phyloP scores from a whole-genome alignment of 73 alveolate genomes.

The Paramecium octaurelia region DNA sequence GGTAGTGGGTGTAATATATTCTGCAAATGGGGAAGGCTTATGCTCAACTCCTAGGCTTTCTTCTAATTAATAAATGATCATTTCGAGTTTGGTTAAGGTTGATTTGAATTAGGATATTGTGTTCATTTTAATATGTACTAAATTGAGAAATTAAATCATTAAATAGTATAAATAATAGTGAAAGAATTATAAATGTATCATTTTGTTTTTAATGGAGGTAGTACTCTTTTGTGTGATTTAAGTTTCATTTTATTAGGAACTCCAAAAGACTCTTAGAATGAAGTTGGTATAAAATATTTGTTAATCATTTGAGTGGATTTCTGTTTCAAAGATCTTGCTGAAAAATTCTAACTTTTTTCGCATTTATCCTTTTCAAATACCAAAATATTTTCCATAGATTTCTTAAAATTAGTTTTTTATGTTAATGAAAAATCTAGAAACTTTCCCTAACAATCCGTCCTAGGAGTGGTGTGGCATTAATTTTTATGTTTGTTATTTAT shows the following conservation, averaged over 20 bases:
- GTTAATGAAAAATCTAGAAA: neutral
- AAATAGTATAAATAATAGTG: neutral
- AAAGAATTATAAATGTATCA: neutral
- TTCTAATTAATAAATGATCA: neutral
- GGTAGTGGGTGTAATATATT: neutral
- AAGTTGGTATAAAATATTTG: neutral
- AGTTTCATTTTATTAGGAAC: neutral
- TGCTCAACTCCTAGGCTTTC: neutral
- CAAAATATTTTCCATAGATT: neutral
- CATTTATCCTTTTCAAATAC: neutral
- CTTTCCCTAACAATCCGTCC: neutral
- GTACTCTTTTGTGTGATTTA: neutral
- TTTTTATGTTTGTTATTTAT: neutral
- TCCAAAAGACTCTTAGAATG: neutral
- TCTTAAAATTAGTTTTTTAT: neutral
- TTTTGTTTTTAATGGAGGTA: neutral
- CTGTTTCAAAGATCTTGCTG: neutral
- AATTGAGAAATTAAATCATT: neutral
- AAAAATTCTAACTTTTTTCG: neutral
- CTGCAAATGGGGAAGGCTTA: slow-evolving; percentile 29
- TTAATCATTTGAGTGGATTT: neutral
- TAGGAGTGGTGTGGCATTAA: neutral
- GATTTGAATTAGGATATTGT: slow-evolving; percentile 19
- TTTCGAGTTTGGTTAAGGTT: neutral
- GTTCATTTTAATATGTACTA: neutral